Conservation (phyloP, 2,329 filamentous ascomycete species). For the Paraphaeosphaeria sporulosa region DNA sequence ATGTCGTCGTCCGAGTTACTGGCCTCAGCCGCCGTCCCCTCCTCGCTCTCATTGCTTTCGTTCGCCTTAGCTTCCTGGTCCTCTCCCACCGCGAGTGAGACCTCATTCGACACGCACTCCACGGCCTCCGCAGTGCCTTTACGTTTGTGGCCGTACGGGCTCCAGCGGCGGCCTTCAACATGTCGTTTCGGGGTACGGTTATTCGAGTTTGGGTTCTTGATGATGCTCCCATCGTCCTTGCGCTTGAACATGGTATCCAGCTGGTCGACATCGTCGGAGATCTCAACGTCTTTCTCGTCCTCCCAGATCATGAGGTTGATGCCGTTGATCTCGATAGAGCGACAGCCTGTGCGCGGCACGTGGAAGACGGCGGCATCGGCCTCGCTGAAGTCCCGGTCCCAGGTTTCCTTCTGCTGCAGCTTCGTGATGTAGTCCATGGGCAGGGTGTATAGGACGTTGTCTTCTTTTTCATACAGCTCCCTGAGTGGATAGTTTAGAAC, state of each 20-base stretch:
- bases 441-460: constrained; percentile 47
- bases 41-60: constrained; percentile 12
- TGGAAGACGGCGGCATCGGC: constrained; percentile 36
- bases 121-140: constrained; percentile 31
- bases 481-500: constrained; percentile 46
- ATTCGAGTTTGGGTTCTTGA: constrained; percentile 44
- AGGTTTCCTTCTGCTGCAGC: constrained; percentile 49
- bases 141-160: constrained; percentile 42
- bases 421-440: constrained; percentile 50
- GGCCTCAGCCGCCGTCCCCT: constrained; percentile 4
- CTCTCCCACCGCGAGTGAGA: not conserved
- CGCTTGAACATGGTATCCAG: constrained; percentile 46
- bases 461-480: constrained; percentile 47
- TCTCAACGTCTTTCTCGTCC: constrained; percentile 48
- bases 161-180: constrained; percentile 40
- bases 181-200: constrained; percentile 41
- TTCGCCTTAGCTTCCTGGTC: not conserved
- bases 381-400: constrained; percentile 44
- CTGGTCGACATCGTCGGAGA: constrained; percentile 48
- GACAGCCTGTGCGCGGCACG: constrained; percentile 49
- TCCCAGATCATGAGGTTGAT: constrained; percentile 52
- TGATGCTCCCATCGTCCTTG: constrained; percentile 48
- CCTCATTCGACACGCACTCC: constrained; percentile 33
- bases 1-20: constrained; percentile 12
- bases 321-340: constrained; percentile 46